Evolutionary conservation across 495 filamentous ascomycete genomes (phyloP), one percentile per base, ranked within the genome.

Genomic region (Xanthoparmelia taractica): DNA sequence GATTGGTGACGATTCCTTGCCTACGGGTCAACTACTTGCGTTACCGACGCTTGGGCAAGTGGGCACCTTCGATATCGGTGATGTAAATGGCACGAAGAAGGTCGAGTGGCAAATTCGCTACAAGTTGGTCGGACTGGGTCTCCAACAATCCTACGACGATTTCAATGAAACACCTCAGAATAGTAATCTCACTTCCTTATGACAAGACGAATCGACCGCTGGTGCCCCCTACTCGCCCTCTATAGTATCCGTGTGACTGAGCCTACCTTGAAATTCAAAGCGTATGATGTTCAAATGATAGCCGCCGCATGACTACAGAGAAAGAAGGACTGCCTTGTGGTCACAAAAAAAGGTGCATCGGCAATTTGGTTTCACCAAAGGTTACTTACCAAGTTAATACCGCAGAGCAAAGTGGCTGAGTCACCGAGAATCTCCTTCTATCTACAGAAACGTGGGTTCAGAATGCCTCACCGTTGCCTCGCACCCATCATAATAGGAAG

Each of bases 1-100:
- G 20, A 60, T 69, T 20, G 29, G 11, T 15, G 23, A 55, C 18
- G 33, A 50, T 41, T 17, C 25, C 23, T 52, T 29, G 36, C 68
- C 4, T 18, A 11, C 41, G 48, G 69, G 70, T 57, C 72, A 65
- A 37, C 63, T 82, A 23, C 33, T 86, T 13, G 80, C 75, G 17
- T 68, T 86, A 38, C 83, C 83, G 1, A 80, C 82, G 1, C 68
- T 85, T 33, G 75, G 72, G 31, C 25, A 31, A 40, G 2, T 6
- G 5, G 59, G 59, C 17, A 37, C 17, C 29, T 38, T 63, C 11
- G 20, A 50, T 36, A 54, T 48, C 5, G 25, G 20, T 13, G 25
- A 45, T 38, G 33, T 23, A n/a, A 56, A 29, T 25, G 61, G 58
- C 5, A 31, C 15, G 12, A 47, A 45, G 0, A 54, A 47, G 1